Base-by-base conservation (phyloP, 2,329 filamentous ascomycete species). In the Elsinoe australis region DNA sequence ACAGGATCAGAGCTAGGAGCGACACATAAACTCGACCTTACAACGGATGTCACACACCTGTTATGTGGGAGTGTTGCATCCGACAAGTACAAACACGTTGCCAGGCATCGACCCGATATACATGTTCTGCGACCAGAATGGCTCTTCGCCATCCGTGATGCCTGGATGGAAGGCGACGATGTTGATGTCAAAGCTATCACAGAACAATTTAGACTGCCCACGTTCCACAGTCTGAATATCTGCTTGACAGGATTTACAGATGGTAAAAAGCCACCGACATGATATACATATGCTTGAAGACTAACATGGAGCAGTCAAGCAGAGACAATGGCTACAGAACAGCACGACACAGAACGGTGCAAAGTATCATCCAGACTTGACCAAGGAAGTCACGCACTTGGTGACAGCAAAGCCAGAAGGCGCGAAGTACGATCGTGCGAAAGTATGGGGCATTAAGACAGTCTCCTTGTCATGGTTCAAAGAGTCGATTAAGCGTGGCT, bases 71-170 rank as follows among this genome's bases (percentile, higher is more conserved):
- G 85, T 59, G 85, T 87, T 59, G 79, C 90, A 62, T 96, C 90
- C 1, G 80, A 85, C 42, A 98, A 98, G 66, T 98, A 98, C 68
- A 84, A 82, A 64, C 95, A 94, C 72, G 90, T 96, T 59, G 92
- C 90, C 47, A 86, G 83, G 61, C 85, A 90, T 63, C 79, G 92
- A 46, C 80, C 83, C 39, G 92, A 98, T 60, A 82, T 98, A 59
- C 81, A 80, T 61, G 82, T 88, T 42, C 82, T 98, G 69, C 78
- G 78, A 34, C 78, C 83, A n/a, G 76, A 79, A 59, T 98, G 88
- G 86, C 76, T 98, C 42, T 81, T 90, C 49, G 85, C 84, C 12
- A 76, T 95, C 14, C 77, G 85, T 19, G 72, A 82, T 19, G 71
- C 81, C 35, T 98, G 92, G 92, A 83, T 90, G 56, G 71, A 79